Percentiles rank a stretch among this genome's conserved stretches.
Evolutionary conservation across 2,329 filamentous ascomycete genomes (phyloP).

Genomic region (Monosporascus sp.): DNA sequence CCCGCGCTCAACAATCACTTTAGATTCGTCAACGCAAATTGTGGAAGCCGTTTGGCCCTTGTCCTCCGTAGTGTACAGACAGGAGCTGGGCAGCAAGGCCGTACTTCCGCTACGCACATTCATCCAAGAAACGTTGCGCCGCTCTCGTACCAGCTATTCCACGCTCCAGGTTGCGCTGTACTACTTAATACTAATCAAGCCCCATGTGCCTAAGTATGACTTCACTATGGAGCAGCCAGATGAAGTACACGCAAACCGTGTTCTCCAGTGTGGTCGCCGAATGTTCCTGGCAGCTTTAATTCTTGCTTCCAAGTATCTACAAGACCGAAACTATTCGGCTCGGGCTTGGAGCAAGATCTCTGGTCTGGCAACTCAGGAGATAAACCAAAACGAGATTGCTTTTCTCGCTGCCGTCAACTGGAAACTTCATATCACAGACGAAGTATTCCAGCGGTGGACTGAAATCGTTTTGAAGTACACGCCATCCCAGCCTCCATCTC

Average conservation of each 20-base stretch:
- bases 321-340: slow-evolving; percentile 96
- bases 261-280: slow-evolving; percentile 89
- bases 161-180: slow-evolving; percentile 95
- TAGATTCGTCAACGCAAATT: slow-evolving; percentile 95
- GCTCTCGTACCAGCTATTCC: slow-evolving; percentile 94
- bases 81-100: slow-evolving; percentile 65
- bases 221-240: slow-evolving; percentile 81
- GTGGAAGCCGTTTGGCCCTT: slow-evolving; percentile 96
- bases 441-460: slow-evolving; percentile 87
- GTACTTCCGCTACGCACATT: slow-evolving; percentile 90
- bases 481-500: slow-evolving; percentile 55
- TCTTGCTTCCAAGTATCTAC: slow-evolving; percentile 93
- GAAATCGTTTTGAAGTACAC: slow-evolving; percentile 85
- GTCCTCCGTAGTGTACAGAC: slow-evolving; percentile 72
- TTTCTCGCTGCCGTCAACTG: slow-evolving; percentile 88
- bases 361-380: slow-evolving; percentile 85
- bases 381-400: slow-evolving; percentile 93
- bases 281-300: slow-evolving; percentile 97
- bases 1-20: slow-evolving; percentile 29
- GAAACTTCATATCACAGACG: slow-evolving; percentile 89
- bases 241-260: slow-evolving; percentile 66
- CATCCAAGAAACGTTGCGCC: slow-evolving; percentile 92
- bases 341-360: slow-evolving; percentile 99
- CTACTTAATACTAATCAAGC: slow-evolving; percentile 90
- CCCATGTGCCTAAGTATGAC: slow-evolving; percentile 76